These are phyloP conservation scores for Crithidia brevicula DNA, from an alignment of 208 protist species.

Conservation along the genomic window DNA sequence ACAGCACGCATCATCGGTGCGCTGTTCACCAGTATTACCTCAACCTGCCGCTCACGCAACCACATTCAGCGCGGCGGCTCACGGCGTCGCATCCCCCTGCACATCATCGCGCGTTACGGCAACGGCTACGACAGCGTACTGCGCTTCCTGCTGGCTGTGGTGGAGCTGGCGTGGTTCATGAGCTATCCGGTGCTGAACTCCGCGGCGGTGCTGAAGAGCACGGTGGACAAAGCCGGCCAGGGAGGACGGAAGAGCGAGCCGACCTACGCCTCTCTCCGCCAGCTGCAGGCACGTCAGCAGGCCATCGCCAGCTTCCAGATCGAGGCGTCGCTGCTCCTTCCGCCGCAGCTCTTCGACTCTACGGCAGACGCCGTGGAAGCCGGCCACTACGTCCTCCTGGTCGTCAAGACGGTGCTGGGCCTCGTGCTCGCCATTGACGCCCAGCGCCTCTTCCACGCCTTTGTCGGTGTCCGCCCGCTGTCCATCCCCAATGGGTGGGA, in stretches of 20 bases:
- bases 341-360: constrained; percentile 31
- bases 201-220: constrained; percentile 15
- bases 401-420: constrained; percentile 46
- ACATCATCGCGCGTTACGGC: constrained; percentile 43
- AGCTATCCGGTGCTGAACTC: constrained; percentile 34
- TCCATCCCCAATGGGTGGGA: constrained; percentile 61
- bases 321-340: constrained; percentile 32
- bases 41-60: constrained; percentile 13
- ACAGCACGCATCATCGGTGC: constrained; percentile 6
- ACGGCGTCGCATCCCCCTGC: constrained; percentile 28
- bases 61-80: constrained; percentile 18
- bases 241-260: constrained; percentile 9
- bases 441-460: constrained; percentile 68
- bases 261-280: constrained; percentile 31
- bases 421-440: constrained; percentile 46
- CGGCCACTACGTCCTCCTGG: constrained; percentile 24
- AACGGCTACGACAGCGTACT: constrained; percentile 62
- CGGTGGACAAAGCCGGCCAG: neutral
- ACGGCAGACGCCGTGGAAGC: constrained; percentile 18
- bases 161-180: constrained; percentile 62
- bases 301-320: constrained; percentile 37
- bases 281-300: constrained; percentile 26
- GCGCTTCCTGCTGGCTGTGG: constrained; percentile 37
- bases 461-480: constrained; percentile 65
- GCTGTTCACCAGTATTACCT: constrained; percentile 25